Base-by-base conservation (phyloP, 2,329 filamentous ascomycete genomes). In the Beauveria brongniartii region DNA sequence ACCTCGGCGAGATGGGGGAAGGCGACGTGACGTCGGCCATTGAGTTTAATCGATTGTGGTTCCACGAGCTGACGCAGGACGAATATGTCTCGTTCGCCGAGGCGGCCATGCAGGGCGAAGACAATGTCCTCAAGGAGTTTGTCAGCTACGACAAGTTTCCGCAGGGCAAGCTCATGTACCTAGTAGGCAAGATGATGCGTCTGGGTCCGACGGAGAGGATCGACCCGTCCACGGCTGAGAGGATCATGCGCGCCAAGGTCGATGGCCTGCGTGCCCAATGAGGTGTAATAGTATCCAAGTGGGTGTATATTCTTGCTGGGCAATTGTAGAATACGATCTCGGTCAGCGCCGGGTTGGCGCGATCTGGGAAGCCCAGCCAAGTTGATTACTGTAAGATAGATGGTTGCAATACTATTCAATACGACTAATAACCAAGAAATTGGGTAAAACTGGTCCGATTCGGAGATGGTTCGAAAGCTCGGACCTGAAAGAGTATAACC, bases 161-260 rank as follows among this genome's bases (percentile, higher is more conserved):
- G 0, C 75, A 81, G 61, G 82, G 83, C 0, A 85, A 84, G 71
- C 75, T 85, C 51, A 84, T 84, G 82, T 85, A 79, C 65, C 72
- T 85, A 2, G 78, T 85, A 5, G 83, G 83, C 22, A 82, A 79
- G 70, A 81, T 86, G 79, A 80, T 86, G 73, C 74, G 76, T 5
- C 66, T 77, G 1, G 83, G 82, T 0, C 76, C 77, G 3, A 77
- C 82, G 50, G 81, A 83, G 68, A 74, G 80, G 30, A 83, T 84
- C 62, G 78, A 84, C 57, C 82, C 83, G 1, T 71, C 71, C 26
- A 78, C 71, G 30, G 82, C 81, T 0, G 79, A 84, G 70, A 71
- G 66, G 16, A 71, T 79, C 1, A 74, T 85, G 74, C 69, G 69
- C 10, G 52, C 41, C 44, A 62, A 55, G 52, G 51, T 62, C 47